phyloP scores from a whole-genome alignment of 2,329 filamentous ascomycete species.

The Diaporthe sp. region DNA sequence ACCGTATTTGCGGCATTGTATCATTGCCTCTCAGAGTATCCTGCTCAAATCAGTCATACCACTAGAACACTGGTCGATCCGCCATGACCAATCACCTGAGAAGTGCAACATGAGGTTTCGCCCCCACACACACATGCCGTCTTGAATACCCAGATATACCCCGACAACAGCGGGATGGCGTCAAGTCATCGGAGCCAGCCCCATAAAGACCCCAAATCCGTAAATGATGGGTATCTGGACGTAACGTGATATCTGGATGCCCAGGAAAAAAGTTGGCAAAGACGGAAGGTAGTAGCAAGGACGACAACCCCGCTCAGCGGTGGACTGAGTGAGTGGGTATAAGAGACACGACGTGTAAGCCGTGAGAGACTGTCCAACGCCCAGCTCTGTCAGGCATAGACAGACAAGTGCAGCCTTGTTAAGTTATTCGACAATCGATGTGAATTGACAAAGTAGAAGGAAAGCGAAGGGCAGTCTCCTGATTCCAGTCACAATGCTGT shows the following conservation, averaged over 20 bases:
- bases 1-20: not conserved
- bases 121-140: not conserved
- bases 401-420: not conserved
- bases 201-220: conserved; percentile 19
- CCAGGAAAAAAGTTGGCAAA: conserved; percentile 9
- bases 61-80: not conserved
- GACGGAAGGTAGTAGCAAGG: conserved; percentile 25
- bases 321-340: not conserved
- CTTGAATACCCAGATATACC: not conserved
- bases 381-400: not conserved
- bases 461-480: not conserved
- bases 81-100: not conserved
- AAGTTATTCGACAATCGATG: not conserved
- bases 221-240: not conserved
- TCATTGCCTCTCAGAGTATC: not conserved
- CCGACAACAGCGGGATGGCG: not conserved
- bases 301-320: conserved; percentile 4
- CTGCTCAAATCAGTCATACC: not conserved
- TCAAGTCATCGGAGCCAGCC: conserved; percentile 3
- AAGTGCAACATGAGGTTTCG: not conserved
- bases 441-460: not conserved
- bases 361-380: not conserved
- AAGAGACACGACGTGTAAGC: conserved; percentile 7
- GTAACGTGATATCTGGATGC: conserved; percentile 28
- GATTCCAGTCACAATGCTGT: not conserved